A percentile compares a stretch with the other conserved stretches of the same genome.
Evolutionary conservation across 176 grass and related monocot species (phyloP).

Genomic region (Zea mays): DNA sequence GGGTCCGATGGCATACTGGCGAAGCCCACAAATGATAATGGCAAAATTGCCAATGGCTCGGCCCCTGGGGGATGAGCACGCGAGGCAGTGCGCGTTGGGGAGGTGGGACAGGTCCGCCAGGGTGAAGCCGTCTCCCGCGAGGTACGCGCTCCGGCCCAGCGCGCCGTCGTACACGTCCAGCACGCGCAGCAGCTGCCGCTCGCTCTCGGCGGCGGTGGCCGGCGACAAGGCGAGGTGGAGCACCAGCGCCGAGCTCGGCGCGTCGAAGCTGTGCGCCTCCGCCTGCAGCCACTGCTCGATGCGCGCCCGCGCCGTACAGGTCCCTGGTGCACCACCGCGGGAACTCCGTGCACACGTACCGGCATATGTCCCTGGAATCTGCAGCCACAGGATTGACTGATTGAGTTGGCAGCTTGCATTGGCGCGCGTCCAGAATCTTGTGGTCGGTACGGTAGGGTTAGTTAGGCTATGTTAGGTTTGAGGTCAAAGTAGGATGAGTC

Average conservation of each 20-base stretch:
- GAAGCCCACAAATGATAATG: too few relatives aligned
- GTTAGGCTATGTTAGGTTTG: too few relatives aligned
- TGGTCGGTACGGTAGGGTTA: not conserved
- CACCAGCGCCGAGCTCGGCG: constrained; percentile 43
- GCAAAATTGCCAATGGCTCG: too few relatives aligned
- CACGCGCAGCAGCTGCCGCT: constrained; percentile 34
- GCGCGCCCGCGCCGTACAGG: constrained; percentile 59
- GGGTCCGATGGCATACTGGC: too few relatives aligned
- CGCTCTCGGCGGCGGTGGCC: constrained; percentile 22
- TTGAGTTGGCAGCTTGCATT: too few relatives aligned
- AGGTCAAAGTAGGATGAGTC: too few relatives aligned
- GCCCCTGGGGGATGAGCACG: constrained; percentile 45
- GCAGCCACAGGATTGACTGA: too few relatives aligned
- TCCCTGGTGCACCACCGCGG: constrained; percentile 40
- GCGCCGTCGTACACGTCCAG: constrained; percentile 58
- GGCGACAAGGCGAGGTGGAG: constrained; percentile 53
- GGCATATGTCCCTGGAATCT: constrained; percentile 68
- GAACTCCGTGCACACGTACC: constrained; percentile 54
- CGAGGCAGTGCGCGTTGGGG: constrained; percentile 48
- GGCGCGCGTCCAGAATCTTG: not conserved
- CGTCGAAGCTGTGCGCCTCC: constrained; percentile 80
- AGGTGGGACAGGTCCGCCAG: constrained; percentile 67
- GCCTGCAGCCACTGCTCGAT: constrained; percentile 86
- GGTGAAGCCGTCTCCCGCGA: constrained; percentile 66
- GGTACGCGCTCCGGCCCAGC: constrained; percentile 46